Evolutionary conservation across 768 basidiomycete species (phyloP), one percentile per base, ranked within the genome.

Genomic region (Leucogyrophana mollusca): DNA sequence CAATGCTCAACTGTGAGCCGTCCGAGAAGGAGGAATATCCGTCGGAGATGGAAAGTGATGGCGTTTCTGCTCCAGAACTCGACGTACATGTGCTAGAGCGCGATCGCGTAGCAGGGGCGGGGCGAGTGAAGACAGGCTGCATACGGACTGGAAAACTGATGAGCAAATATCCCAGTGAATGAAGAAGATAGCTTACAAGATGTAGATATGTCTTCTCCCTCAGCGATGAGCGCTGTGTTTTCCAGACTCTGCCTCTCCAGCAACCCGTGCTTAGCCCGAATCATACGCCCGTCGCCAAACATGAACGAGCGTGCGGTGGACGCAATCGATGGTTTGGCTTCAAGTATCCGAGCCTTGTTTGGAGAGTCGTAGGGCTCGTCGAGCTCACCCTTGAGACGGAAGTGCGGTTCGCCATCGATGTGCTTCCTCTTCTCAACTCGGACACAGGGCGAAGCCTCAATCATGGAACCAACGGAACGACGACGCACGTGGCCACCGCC

Each of bases 1-100:
- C 88, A 46, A 90, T 82, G 65, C 87, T 89, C 0, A 85, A 88
- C 60, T 85, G 79, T 0, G 88, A 90, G 24, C 83, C 84, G 4
- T 80, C 85, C 0, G 83, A 85, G 38, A 81, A 65, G 0, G 76
- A 67, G 2, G 81, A 87, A 1, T 83, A 84, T 3, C 79, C 80
- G 48, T 88, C 87, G 0, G 81, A 87, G 4, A 74, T 60, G 1
- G 84, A 85, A 3, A 89, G 72, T 0, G 87, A 84, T 4, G 86
- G 85, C 0, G 87, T 88, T 9, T 87, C 85, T 11, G 65, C 71
- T 30, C 84, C 86, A 10, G 85, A 85, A 58, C 78, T 82, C 0
- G 73, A 76, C 0, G 84, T 85, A 55, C 77, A 82, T 0, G 85
- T 87, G 48, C 81, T 85, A 0, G 85, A 87, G 25, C 83, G 78